Base-by-base conservation (phyloP, 2,329 filamentous ascomycete species). In the Phyllosticta citribraziliensis region DNA sequence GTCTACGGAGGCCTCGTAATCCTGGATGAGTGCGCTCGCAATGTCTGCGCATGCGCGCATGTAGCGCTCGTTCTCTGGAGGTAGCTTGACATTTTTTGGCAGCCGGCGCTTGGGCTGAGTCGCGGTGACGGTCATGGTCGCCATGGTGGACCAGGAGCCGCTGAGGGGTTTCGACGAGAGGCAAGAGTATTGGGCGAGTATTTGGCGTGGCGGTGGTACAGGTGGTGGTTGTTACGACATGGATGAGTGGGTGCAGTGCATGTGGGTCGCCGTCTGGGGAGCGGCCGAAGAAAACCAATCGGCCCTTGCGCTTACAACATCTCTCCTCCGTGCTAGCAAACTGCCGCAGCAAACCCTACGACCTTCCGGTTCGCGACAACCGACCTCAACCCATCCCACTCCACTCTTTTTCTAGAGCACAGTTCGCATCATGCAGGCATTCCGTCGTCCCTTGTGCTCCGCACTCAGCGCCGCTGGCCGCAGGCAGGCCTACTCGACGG, bases 21-120 rank as follows among this genome's bases (percentile, higher is more conserved):
- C 93, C 71, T 97, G 91, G 68, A 99, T 96, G 55, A 99, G 83
- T 59, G 88, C 88, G 71, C 90, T 95, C 58, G 92, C 93, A 70
- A 99, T 92, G 69, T 99, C 95, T 64, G 93, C 92, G 75, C 95
- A 99, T 68, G 91, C 94, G 73, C 91, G 85, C 74, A 97, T 84
- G 74, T 89, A 97, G 58, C 94, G 87, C 77, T 99, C 94, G 75
- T 92, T 96, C 76, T 99, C 94, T 25, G 94, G 90, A 2, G 91
- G 84, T 12, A 96, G 82, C 67, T 92, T 90, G 67, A 83, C 78
- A 69, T 84, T 88, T 75, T 90, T 94, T 68, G 85, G 81, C 30
- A 82, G 72, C 64, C 80, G 81, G 66, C 80, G 78, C 67, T 79
- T 78, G 14, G 76, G 70, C 40, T 47, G 40, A 17, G 40, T 72